A percentile compares a stretch with the other conserved stretches of the same genome.
phyloP scores from a whole-genome alignment of 2,329 filamentous ascomycete genomes.

The Ceratocystis destructans region DNA sequence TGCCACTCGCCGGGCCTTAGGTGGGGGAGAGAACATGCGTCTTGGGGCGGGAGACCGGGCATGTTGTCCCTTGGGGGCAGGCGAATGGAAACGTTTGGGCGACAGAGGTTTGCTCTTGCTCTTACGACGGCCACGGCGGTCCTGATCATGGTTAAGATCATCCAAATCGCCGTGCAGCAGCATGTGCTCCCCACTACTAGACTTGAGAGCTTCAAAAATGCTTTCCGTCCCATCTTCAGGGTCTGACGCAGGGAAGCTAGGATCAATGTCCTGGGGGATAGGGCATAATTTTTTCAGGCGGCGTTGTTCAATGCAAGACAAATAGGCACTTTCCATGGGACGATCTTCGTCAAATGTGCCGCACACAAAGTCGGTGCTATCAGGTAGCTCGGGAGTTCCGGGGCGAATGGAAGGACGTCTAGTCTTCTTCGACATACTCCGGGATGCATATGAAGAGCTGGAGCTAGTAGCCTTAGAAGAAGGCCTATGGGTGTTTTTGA shows the following conservation, averaged over 20 bases:
- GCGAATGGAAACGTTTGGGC: slow-evolving; percentile 33
- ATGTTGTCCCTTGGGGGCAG: slow-evolving; percentile 28
- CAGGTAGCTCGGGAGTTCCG: slow-evolving; percentile 70
- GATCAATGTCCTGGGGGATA: slow-evolving; percentile 94
- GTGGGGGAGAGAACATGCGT: slow-evolving; percentile 25
- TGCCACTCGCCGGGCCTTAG: slow-evolving; percentile 26
- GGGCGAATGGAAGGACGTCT: slow-evolving; percentile 45
- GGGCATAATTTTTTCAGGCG: slow-evolving; percentile 66
- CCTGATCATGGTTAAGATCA: slow-evolving; percentile 43
- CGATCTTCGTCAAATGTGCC: slow-evolving; percentile 93
- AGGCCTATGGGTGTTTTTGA: slow-evolving; percentile 1
- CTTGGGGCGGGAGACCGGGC: slow-evolving; percentile 29
- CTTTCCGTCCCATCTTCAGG: slow-evolving; percentile 73
- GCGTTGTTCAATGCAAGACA: slow-evolving; percentile 68
- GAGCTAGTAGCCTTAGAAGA: slow-evolving; percentile 27
- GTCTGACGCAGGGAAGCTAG: slow-evolving; percentile 90
- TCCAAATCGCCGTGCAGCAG: slow-evolving; percentile 55
- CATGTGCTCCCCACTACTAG: slow-evolving; percentile 13
- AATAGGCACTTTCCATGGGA: slow-evolving; percentile 84
- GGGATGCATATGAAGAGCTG: slow-evolving; percentile 46
- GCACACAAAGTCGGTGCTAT: slow-evolving; percentile 98
- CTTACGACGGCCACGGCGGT: slow-evolving; percentile 32
- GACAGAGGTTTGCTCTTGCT: slow-evolving; percentile 39
- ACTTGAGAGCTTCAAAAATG: slow-evolving; percentile 36
- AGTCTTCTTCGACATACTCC: slow-evolving; percentile 27